A percentile compares a stretch with the other conserved stretches of the same genome.
Conservation (phyloP, 192 early-diverging fungal genomes). For the Linnemannia hyalina region DNA sequence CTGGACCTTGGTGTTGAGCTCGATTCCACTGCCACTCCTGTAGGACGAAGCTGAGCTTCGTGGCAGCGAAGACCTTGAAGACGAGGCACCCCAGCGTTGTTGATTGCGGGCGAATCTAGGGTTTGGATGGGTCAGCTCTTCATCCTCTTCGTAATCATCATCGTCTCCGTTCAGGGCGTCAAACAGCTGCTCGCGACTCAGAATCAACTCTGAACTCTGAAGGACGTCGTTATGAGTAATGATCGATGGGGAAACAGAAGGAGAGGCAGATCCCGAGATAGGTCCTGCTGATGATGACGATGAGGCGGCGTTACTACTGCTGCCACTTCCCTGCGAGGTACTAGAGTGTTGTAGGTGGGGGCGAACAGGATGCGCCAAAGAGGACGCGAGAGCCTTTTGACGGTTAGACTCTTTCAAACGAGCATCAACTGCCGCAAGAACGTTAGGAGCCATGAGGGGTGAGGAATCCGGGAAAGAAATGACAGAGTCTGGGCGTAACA, state of each 20-base stretch:
- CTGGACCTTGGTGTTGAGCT: slow-evolving; percentile 23
- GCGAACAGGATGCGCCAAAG: not conserved
- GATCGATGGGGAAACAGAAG: not conserved
- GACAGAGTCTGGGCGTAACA: slow-evolving; percentile 32
- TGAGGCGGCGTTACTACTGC: not conserved
- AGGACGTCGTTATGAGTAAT: slow-evolving; percentile 29
- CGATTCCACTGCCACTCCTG: slow-evolving; percentile 16
- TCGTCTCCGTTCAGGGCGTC: slow-evolving; percentile 38
- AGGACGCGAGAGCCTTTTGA: not conserved
- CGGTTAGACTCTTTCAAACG: slow-evolving; percentile 18
- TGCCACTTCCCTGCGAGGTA: not conserved
- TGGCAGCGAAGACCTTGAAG: slow-evolving; percentile 18
- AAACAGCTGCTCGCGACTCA: slow-evolving; percentile 34
- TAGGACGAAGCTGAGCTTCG: slow-evolving; percentile 27
- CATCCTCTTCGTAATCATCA: slow-evolving; percentile 13
- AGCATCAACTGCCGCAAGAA: slow-evolving; percentile 46
- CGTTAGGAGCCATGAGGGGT: slow-evolving; percentile 44
- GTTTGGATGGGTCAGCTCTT: slow-evolving; percentile 1
- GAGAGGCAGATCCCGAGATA: not conserved
- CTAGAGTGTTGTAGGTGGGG: not conserved
- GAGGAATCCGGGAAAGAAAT: slow-evolving; percentile 33
- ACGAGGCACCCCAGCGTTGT: not conserved
- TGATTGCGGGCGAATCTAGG: slow-evolving; percentile 17
- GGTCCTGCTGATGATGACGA: not conserved
- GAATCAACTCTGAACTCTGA: slow-evolving; percentile 15